Evolutionary conservation across 2,329 filamentous ascomycete species (phyloP), one percentile per base, ranked within the genome.

Genomic region (Fusarium liriodendri): DNA sequence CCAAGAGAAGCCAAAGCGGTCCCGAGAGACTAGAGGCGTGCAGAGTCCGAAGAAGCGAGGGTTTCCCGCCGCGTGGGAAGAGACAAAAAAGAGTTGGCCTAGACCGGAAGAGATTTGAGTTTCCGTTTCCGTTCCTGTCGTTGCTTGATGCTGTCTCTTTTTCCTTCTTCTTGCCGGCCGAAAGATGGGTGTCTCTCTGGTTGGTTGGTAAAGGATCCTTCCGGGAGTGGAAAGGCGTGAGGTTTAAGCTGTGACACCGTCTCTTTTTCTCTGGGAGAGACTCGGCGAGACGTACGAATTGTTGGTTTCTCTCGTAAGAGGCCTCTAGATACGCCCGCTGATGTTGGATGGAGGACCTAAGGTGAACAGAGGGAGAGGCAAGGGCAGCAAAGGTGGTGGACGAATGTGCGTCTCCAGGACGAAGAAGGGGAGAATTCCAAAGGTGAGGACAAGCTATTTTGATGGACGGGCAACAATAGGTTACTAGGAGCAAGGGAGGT

Each of bases 101-200:
- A 38, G 42, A 45, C 38, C 57, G 27, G 45, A 22, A 61, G 8
- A 66, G 37, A 60, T 78, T 77, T 78, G 73, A 75, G 71, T 78
- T 78, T 74, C 10, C 50, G 45, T 55, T 62, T 77, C 70, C 76
- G 76, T 78, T 77, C 76, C 76, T 78, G 71, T 67, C 57, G 50
- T 66, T 63, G 54, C 54, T 67, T 47, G 57, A 37, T 14, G 20
- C 11, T 63, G 7, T 29, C 8, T 62, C 25, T 62, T 62, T 62
- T 29, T 45, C 6, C 20, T 25, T 47, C 42, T 47, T 47, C 22
- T 62, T 61, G 50, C 40, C 54, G 11, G 64, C 47, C 40, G 35
- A 33, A 40, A 8, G 10, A 27, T 32, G 45, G n/a, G 60, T 13
- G 40, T 52, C 47, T 52, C 27, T 52, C 27, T 52, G 27, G 50